phyloP scores from a whole-genome alignment of 23 red algal species.

The Agarophyton chilense region DNA sequence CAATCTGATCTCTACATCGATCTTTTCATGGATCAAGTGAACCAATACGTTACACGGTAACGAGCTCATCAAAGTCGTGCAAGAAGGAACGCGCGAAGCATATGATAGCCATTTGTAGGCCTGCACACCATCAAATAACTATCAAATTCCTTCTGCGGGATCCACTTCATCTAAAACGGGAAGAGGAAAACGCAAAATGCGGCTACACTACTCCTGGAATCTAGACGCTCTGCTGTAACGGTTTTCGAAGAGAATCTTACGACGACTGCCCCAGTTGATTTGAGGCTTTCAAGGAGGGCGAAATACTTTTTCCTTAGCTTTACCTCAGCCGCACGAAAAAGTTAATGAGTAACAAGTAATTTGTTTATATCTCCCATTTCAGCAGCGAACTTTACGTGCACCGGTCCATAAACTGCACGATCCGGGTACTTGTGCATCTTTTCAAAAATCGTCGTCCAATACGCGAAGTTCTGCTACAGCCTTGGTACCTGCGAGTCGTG shows the following conservation, averaged over 20 bases:
- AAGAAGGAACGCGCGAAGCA: background rate
- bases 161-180: constrained; percentile 73
- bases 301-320: constrained; percentile 61
- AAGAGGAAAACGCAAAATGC: constrained; percentile 93
- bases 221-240: constrained; percentile 80
- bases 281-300: constrained; percentile 74
- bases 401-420: constrained; percentile 88
- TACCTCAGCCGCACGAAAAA: constrained; percentile 80
- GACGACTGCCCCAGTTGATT: constrained; percentile 61
- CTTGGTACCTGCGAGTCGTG: constrained; percentile 75
- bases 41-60: constrained; percentile 32
- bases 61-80: background rate
- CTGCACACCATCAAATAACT: background rate
- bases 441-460: constrained; percentile 77
- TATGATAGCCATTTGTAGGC: background rate
- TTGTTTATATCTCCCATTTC: constrained; percentile 82
- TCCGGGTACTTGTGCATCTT: constrained; percentile 71
- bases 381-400: constrained; percentile 71
- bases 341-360: constrained; percentile 83
- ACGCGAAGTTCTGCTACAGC: constrained; percentile 78
- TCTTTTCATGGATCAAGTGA: constrained; percentile 47
- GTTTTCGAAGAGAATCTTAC: constrained; percentile 83
- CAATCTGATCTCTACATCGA: constrained; percentile 45
- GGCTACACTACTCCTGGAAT: constrained; percentile 82
- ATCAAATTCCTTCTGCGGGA: constrained; percentile 10